Conservation (phyloP, 2,329 filamentous ascomycete species). For the Metarhizium album region DNA sequence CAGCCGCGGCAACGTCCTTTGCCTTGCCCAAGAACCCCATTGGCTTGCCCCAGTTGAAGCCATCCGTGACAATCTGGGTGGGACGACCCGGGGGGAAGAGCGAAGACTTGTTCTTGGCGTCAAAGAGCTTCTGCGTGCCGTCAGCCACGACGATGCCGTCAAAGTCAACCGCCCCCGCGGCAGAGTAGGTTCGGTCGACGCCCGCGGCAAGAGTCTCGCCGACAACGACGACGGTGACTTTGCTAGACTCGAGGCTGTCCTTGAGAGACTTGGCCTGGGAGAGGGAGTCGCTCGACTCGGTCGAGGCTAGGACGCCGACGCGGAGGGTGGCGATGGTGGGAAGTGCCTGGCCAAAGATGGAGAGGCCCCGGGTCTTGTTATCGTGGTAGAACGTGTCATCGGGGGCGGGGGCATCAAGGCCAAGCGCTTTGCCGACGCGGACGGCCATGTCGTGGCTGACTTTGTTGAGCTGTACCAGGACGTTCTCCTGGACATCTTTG, state of each 20-base stretch:
- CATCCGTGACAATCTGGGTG: conserved; percentile 49
- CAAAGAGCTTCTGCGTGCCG: conserved; percentile 43
- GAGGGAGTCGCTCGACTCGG: conserved; percentile 30
- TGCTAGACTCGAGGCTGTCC: conserved; percentile 33
- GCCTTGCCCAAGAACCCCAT: conserved; percentile 46
- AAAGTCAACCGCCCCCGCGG: conserved; percentile 50
- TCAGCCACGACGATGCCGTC: conserved; percentile 51
- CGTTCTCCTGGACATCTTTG: conserved; percentile 52
- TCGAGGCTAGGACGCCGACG: conserved; percentile 50
- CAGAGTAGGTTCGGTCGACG: conserved; percentile 54
- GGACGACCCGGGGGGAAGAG: conserved; percentile 56
- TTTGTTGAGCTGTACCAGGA: conserved; percentile 57
- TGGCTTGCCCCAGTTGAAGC: conserved; percentile 61
- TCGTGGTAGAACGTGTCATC: conserved; percentile 57
- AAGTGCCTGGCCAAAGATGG: conserved; percentile 47
- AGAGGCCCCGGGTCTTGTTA: conserved; percentile 52
- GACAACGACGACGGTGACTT: conserved; percentile 48
- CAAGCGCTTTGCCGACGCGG: conserved; percentile 53
- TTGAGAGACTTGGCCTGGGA: conserved; percentile 39
- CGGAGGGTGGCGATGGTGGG: conserved; percentile 51
- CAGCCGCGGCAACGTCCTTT: conserved; percentile 25
- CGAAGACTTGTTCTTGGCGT: conserved; percentile 29
- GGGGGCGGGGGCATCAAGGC: conserved; percentile 43
- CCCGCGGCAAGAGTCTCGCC: conserved; percentile 44
- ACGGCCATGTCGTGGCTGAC: conserved; percentile 56